phyloP scores from a whole-genome alignment of 1,139 yeast species.

The Wickerhamomyces sp. region DNA sequence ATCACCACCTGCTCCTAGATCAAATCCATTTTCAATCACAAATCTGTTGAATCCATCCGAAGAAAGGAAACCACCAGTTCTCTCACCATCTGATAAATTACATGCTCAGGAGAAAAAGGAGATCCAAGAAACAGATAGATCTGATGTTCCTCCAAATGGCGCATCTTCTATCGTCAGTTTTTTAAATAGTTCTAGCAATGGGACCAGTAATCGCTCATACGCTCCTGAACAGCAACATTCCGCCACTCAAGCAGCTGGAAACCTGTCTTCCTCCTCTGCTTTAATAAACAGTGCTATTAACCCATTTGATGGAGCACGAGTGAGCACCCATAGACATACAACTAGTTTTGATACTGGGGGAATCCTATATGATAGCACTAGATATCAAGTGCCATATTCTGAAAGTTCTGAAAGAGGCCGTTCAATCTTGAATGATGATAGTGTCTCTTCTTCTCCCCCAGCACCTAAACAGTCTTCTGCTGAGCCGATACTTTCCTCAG shows the following conservation, averaged over 20 bases:
- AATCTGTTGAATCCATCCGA: conserved; percentile 23
- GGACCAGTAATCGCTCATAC: too few relatives aligned
- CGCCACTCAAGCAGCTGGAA: too few relatives aligned
- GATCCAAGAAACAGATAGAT: neutral
- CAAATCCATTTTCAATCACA: conserved; percentile 2
- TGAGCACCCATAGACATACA: neutral
- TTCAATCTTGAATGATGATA: conserved; percentile 5
- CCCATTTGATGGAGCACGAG: conserved; percentile 14
- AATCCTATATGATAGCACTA: conserved; percentile 5
- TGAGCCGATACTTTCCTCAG: conserved; percentile 4
- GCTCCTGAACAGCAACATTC: too few relatives aligned
- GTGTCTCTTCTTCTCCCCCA: neutral
- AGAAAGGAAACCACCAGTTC: conserved; percentile 4
- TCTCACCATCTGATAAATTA: conserved; percentile 10
- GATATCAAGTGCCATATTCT: conserved; percentile 8
- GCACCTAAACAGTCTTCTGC: neutral
- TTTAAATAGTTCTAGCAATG: too few relatives aligned
- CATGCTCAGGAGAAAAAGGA: neutral
- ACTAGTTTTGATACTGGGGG: conserved; percentile 5
- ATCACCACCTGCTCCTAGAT: neutral
- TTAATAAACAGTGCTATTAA: too few relatives aligned
- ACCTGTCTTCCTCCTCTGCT: too few relatives aligned
- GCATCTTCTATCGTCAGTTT: too few relatives aligned
- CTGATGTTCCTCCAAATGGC: neutral
- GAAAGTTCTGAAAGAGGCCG: conserved; percentile 11